Evolutionary conservation across 2,329 filamentous ascomycete genomes (phyloP), one percentile per base, ranked within the genome.

Genomic region (Cercospora beticola): DNA sequence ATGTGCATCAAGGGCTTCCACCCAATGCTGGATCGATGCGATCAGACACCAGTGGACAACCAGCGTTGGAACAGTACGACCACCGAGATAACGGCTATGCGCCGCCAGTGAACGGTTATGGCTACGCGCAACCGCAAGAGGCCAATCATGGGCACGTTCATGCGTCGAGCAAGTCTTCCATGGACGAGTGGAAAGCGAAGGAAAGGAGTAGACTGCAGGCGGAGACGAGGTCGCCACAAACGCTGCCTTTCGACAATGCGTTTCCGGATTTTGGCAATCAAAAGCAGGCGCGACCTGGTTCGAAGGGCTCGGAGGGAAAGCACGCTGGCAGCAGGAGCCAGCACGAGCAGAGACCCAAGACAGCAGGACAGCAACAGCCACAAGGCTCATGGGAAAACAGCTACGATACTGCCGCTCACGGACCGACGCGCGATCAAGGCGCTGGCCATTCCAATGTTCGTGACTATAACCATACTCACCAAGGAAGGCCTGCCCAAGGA

Each of bases 221-320:
- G 12, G 72, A 75, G 21, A 66, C 71, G 6, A 62, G 64, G 18
- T 75, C 74, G 8, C 78, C 78, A 2, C 73, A 76, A 26, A 69
- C 71, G 2, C 36, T 78, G 26, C 70, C 77, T 8, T 77, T 77
- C 62, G 83, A 85, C 73, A 85, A 82, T 69, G 82, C 83, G 0
- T 85, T 85, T 64, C 83, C 83, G 6, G 77, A 78, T 0, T 85
- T 85, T 70, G 81, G 81, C 21, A 40, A 54, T 9, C 62, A 69
- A 14, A 74, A 23, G 66, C 76, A 71, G 73, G 78, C 74, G 67
- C 73, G 67, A 62, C 66, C 60, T 40, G 54, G 65, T 16, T 59
- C 61, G 6, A 71, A 73, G 71, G 68, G 40, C 69, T 65, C 26
- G 43, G 58, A 33, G 70, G 69, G 60, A 66, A 64, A 26, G 64